A percentile compares a stretch with the other conserved stretches of the same genome.
Conservation (phyloP, 768 basidiomycete genomes). For the Tephrocybe sp. region DNA sequence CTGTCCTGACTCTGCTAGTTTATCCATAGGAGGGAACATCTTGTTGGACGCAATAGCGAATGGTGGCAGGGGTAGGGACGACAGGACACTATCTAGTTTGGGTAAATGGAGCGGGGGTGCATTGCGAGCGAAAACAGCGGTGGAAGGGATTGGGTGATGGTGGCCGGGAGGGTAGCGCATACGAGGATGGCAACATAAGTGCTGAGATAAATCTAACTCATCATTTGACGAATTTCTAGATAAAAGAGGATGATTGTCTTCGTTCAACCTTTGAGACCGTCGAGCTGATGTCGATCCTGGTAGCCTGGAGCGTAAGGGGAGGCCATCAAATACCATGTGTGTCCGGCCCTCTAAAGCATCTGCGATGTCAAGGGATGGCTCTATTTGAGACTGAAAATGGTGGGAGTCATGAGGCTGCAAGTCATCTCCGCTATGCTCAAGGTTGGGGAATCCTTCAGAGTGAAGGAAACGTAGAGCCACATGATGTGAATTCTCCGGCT, state of each 20-base stretch:
- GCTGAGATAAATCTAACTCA: not conserved
- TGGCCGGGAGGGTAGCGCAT: not conserved
- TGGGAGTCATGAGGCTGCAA: no score
- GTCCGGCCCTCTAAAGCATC: not conserved
- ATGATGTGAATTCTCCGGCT: not conserved
- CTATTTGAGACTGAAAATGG: not conserved
- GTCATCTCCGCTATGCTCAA: not conserved
- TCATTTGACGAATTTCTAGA: not conserved
- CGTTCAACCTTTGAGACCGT: not conserved
- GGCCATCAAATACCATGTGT: not conserved
- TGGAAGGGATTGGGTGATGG: constrained; percentile 49
- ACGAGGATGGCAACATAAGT: not conserved
- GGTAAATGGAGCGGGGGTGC: constrained; percentile 63
- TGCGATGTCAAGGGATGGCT: constrained; percentile 12
- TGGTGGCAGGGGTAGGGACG: constrained; percentile 41
- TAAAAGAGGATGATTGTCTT: constrained; percentile 17
- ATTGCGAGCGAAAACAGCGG: constrained; percentile 55
- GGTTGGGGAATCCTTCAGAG: not conserved
- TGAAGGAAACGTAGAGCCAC: constrained; percentile 23
- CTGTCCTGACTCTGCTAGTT: constrained; percentile 44
- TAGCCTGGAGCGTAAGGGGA: constrained; percentile 2
- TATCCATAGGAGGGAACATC: constrained; percentile 69
- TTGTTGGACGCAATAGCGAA: constrained; percentile 32
- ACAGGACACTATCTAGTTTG: constrained; percentile 58
- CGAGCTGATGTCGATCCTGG: not conserved